Base-by-base conservation (phyloP, 768 basidiomycete species). In the Galerina marginata region DNA sequence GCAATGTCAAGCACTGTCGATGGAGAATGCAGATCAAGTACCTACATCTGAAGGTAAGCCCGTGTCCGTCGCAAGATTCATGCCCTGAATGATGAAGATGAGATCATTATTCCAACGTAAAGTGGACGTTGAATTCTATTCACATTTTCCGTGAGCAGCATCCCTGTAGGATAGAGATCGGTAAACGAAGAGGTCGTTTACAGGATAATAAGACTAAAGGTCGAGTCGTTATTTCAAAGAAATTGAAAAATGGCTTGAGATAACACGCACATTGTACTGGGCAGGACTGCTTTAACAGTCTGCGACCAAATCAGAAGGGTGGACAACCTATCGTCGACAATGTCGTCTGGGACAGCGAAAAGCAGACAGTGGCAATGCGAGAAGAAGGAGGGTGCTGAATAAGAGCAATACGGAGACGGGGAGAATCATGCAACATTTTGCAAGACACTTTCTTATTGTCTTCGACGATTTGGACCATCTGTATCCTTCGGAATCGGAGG, bases 401-500 rank as follows among this genome's bases (percentile, higher is more conserved):
- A 57, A 62, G 61, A 56, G 62, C 54, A 54, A 67, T 39, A 52
- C 38, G 23, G 57, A 51, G 45, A 26, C 26, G 42, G n/a, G 52
- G 47, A 53, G 60, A 25, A 38, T 53, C 63, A 33, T 33, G 55
- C 50, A 49, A 62, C 71, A 71, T 72, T 69, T 72, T 72, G 66
- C 55, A 54, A 45, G 54, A 57, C 46, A 45, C 58, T 50, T 52
- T 72, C 73, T 76, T 75, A 75, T 75, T 73, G 72, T 76, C 69
- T 70, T 66, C 58, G 54, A 39, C 61, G 64, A 44, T 60, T 65
- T 54, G 61, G 63, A 60, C 62, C 57, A 61, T 61, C 54, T 52
- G 38, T 37, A 43, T 40, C 20, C 20, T 20, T 20, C 20, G 20
- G 20, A 20, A 20, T 20, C 52, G 65, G 43, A 60, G 51, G 38